A percentile compares a stretch with the other conserved stretches of the same genome.
Evolutionary conservation across 441 rosid species (phyloP).

Genomic region (Heliophila coronopifolia): DNA sequence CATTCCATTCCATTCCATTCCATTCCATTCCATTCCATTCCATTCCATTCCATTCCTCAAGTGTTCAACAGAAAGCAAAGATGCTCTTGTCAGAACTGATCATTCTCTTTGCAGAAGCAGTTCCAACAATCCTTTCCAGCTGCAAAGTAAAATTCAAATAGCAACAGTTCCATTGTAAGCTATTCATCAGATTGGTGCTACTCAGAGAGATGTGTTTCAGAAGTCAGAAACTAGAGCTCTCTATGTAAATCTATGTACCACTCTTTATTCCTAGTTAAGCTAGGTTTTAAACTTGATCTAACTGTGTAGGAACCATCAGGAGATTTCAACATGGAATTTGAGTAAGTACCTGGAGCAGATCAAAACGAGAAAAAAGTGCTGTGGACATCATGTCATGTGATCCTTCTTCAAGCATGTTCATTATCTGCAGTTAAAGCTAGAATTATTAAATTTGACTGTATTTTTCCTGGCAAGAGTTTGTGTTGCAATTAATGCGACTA

Average conservation of each 20-base stretch:
- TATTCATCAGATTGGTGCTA: neutral
- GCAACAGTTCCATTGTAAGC: constrained; percentile 9
- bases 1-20: too few species aligned
- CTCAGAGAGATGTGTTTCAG: too few species aligned
- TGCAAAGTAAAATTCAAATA: constrained; percentile 20
- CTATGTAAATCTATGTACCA: too few species aligned
- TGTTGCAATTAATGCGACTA: neutral
- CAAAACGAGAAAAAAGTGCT: constrained; percentile 66
- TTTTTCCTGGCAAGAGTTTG: neutral
- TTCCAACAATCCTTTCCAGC: constrained; percentile 82
- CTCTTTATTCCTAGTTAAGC: neutral
- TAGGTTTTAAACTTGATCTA: neutral
- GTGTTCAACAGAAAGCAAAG: constrained; percentile 53
- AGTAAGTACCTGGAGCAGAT: constrained; percentile 57
- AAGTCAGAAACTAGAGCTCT: neutral
- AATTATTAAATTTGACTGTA: constrained; percentile 3
- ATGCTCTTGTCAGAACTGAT: constrained; percentile 56
- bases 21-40: too few species aligned
- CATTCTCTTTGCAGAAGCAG: constrained; percentile 58
- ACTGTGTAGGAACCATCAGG: neutral
- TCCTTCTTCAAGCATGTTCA: constrained; percentile 79
- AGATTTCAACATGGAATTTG: neutral
- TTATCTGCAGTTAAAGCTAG: constrained; percentile 45
- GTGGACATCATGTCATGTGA: constrained; percentile 63
- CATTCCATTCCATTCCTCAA: too few species aligned